Percentiles rank a stretch among this genome's conserved stretches.
These are phyloP conservation scores for Lachancea meyersii DNA, from an alignment of 805 yeast species.

Conservation along the genomic window DNA sequence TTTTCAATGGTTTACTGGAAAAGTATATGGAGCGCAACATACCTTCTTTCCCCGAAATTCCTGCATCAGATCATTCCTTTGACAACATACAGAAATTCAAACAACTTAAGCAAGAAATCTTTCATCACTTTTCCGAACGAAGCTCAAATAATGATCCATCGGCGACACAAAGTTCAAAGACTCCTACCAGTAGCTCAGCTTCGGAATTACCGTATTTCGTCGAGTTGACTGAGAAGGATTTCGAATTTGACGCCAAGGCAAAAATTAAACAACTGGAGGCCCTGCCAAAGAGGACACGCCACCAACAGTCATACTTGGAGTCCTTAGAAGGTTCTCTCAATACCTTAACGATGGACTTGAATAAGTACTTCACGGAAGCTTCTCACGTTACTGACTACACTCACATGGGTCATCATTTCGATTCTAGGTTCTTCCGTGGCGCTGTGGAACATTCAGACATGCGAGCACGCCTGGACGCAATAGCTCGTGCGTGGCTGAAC, in stretches of 20 bases:
- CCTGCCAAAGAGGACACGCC: slow-evolving; percentile 19
- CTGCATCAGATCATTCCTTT: slow-evolving; percentile 3
- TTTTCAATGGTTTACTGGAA: slow-evolving; percentile 11
- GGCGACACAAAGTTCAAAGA: neutral
- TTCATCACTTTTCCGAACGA: neutral
- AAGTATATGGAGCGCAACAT: slow-evolving; percentile 7
- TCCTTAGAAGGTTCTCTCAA: slow-evolving; percentile 32
- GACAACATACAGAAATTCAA: slow-evolving; percentile 7
- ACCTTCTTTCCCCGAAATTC: slow-evolving; percentile 1
- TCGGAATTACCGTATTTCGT: slow-evolving; percentile 3
- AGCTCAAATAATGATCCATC: neutral
- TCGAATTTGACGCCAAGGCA: slow-evolving; percentile 22
- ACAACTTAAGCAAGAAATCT: slow-evolving; percentile 1
- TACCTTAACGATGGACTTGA: slow-evolving; percentile 29
- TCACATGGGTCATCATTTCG: slow-evolving; percentile 42
- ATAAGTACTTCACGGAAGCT: slow-evolving; percentile 36
- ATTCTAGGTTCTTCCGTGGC: slow-evolving; percentile 56
- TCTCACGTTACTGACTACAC: slow-evolving; percentile 19
- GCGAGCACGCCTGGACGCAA: slow-evolving; percentile 35
- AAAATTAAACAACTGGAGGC: slow-evolving; percentile 25
- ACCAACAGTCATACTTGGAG: slow-evolving; percentile 30
- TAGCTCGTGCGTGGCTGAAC: slow-evolving; percentile 47
- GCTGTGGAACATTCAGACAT: slow-evolving; percentile 30
- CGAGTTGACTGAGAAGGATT: slow-evolving; percentile 15
- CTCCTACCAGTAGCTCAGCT: neutral